Base-by-base conservation (phyloP, 164 flowering plant genomes). In the Protea cynaroides region DNA sequence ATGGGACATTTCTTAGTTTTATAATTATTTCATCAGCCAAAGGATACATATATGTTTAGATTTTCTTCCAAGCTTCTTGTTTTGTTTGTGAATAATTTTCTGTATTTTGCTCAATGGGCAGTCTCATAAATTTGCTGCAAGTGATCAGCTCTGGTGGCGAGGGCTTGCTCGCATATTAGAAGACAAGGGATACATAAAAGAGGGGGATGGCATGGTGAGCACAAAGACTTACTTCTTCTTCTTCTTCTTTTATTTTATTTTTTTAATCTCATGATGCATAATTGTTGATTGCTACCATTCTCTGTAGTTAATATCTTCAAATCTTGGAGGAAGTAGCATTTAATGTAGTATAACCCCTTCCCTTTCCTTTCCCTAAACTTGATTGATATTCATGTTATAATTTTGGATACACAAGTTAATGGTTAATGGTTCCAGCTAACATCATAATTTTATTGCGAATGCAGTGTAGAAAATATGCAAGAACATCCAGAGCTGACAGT, bases 161-260 rank as follows among this genome's bases (percentile, higher is more conserved):
- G 96, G 95, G 61, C 91, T 92, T 70, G 84, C 84, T 60, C 85
- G 98, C 47, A 74, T 89, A 17, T 74, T 89, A 75, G 84, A 86
- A 78, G 80, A 66, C 55, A 84, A 80, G 75, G 96, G 93, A 12
- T 84, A 76, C 70, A 78, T 92, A 62, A 72, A 68, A 68, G 95
- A 92, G 58, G 82, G 74, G 49, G 82, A 71, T 74, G 77, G 75
- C 56, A 74, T 71, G 90, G 97, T 90, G 82, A 40, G 69, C 46
- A 38, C 65, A 53, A 18, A 46, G 49, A 18, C 25, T 25, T 54
- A 54, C 43, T 24, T 7, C 23, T 17, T 50, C 23, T 21, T 10
- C 36, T n/a, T n/a, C n/a, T n/a, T n/a, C n/a, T n/a, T n/a, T n/a
- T n/a, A n/a, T n/a, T n/a, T n/a, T n/a, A n/a, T n/a, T n/a, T n/a